Percentiles rank a stretch among this genome's conserved stretches.
Conservation (phyloP, 192 early-diverging fungal genomes). For the Funneliformis mosseae region DNA sequence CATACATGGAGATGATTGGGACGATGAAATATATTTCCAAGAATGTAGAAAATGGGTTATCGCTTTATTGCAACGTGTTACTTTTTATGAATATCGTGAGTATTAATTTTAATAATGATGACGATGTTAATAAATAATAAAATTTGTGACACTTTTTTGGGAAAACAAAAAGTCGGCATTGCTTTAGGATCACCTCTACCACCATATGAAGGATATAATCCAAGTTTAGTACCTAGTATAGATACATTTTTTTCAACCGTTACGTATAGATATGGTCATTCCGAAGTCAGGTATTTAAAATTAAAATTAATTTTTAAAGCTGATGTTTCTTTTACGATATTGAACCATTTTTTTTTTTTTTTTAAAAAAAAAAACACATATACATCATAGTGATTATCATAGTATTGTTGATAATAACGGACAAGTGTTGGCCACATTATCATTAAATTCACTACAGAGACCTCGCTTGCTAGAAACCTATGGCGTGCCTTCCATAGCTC, state of each 20-base stretch:
- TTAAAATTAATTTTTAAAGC: too few relatives aligned
- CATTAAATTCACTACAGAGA: background rate
- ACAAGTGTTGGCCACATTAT: conserved; percentile 1
- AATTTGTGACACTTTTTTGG: too few relatives aligned
- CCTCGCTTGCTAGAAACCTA: background rate
- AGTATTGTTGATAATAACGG: conserved; percentile 12
- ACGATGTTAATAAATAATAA: too few relatives aligned
- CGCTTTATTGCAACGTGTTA: background rate
- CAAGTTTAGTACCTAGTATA: background rate
- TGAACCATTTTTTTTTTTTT: too few relatives aligned
- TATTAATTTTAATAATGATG: background rate
- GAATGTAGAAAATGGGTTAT: conserved; percentile 28
- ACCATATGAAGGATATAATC: background rate
- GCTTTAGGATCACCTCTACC: conserved; percentile 1
- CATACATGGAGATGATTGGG: background rate
- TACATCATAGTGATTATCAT: conserved; percentile 11
- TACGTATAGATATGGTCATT: background rate
- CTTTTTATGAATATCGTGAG: background rate
- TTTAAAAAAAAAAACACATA: background rate
- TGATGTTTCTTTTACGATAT: too few relatives aligned
- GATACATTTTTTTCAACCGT: conserved; percentile 19
- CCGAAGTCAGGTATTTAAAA: background rate
- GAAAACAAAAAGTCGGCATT: background rate
- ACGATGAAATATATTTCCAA: conserved; percentile 20
- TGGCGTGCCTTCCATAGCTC: background rate